These are phyloP conservation scores for Tricholoma hemisulphureum DNA, from an alignment of 768 basidiomycete species.

Conservation along the genomic window DNA sequence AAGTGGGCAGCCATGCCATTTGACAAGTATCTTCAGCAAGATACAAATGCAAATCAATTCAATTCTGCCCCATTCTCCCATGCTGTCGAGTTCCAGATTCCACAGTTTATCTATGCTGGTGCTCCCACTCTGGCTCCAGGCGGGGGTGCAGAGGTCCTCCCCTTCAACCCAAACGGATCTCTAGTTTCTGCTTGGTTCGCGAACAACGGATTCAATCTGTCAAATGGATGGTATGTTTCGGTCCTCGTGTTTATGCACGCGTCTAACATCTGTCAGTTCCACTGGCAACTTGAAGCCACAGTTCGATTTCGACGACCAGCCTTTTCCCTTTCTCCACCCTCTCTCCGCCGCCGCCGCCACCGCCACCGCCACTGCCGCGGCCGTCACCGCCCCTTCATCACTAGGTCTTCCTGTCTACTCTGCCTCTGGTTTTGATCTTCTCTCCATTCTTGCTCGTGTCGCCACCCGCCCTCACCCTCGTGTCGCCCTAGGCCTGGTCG, in stretches of 20 bases:
- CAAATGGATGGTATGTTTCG: constrained; percentile 5
- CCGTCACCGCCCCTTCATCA: constrained; percentile 28
- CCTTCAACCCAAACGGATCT: constrained; percentile 27
- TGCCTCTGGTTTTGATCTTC: constrained; percentile 84
- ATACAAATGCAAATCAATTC: constrained; percentile 6
- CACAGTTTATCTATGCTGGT: constrained; percentile 58
- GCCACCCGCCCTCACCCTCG: constrained; percentile 70
- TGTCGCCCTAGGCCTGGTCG: constrained; percentile 85
- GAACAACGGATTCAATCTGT: constrained; percentile 40
- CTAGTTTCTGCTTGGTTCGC: constrained; percentile 45
- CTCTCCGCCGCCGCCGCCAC: neutral
- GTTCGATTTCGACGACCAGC: neutral
- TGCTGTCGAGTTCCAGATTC: constrained; percentile 53
- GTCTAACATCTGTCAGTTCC: neutral
- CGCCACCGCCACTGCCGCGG: neutral
- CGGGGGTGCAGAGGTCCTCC: constrained; percentile 74
- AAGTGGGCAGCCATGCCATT: constrained; percentile 47
- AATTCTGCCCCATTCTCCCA: constrained; percentile 7
- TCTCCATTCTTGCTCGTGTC: constrained; percentile 79
- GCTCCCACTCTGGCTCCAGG: constrained; percentile 64
- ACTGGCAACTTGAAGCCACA: no score
- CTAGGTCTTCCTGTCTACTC: constrained; percentile 72
- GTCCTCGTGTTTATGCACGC: neutral
- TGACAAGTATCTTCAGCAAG: constrained; percentile 36
- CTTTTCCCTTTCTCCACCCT: neutral